Conservation (phyloP, 495 filamentous ascomycete species). For the Chaetomium cochliodes region DNA sequence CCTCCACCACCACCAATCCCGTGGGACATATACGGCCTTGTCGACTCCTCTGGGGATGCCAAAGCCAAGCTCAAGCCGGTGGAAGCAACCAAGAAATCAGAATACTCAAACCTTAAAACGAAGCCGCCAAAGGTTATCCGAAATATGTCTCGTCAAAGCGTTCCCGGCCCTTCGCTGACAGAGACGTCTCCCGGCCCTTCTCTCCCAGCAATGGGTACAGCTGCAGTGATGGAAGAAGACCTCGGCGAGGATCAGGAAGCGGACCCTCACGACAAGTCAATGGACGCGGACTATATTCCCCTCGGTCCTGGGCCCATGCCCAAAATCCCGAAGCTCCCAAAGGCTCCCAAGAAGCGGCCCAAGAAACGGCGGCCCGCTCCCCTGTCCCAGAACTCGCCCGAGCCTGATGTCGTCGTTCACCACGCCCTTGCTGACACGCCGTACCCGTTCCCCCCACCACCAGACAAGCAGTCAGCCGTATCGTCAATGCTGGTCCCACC, state of each 20-base stretch:
- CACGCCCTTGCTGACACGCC: not conserved
- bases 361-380: not conserved
- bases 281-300: constrained; percentile 7
- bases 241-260: not conserved
- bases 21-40: constrained; percentile 7
- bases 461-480: not conserved
- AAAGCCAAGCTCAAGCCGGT: too few species aligned
- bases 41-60: not conserved
- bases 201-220: not conserved
- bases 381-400: too few species aligned
- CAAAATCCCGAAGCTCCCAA: not conserved
- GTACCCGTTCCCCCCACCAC: not conserved
- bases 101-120: not conserved
- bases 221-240: not conserved
- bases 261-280: constrained; percentile 7
- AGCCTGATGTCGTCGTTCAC: not conserved
- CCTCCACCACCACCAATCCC: not conserved
- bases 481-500: not conserved
- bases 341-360: not conserved
- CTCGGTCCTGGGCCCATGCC: not conserved
- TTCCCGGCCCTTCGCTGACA: not conserved
- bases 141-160: not conserved
- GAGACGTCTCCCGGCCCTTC: not conserved
- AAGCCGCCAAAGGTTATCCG: not conserved
- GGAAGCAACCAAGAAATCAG: too few species aligned